Base-by-base conservation (phyloP, 2,329 filamentous ascomycete species). In the Colletotrichum theobromicola region DNA sequence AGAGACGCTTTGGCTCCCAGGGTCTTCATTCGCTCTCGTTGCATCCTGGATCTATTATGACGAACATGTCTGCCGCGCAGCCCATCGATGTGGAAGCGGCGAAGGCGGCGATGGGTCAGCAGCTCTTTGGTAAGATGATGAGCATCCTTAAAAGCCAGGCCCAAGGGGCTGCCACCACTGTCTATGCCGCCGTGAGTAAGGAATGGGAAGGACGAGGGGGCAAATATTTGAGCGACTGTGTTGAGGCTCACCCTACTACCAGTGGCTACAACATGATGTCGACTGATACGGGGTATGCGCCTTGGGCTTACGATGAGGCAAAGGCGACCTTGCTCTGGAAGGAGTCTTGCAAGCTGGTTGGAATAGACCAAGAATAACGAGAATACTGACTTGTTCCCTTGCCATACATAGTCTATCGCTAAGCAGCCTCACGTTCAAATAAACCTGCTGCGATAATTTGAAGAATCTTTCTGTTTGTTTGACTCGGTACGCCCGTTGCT, bases 121-220 rank as follows among this genome's bases (percentile, higher is more conserved):
- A 67, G 5, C 16, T 7, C 1, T 64, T 42, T 16, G 26, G 37
- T 2, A 60, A n/a, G 50, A 8, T 66, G 13, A 28, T 63, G 37
- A 21, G 21, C 12, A 18, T 24, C 12, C 8, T 69, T 12, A 75
- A 75, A 30, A 65, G 32, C 60, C 66, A 82, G 3, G 82, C 81
- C 32, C 88, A 89, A 76, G 88, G 88, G 2, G 88, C 87, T 24
- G 84, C 88, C 1, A 89, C 87, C 5, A 83, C 82, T 6, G 81
- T 88, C 1, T 87, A 82, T 79, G 87, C 86, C 0, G 87, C 86
- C 0, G 73, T 86, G 4, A 81, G 77, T 5, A 82, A 80, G 62
- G 83, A 83, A 21, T 86, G 82, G 81, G 85, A 88, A 77, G 84
- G 81, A 7, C 85, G 82, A 72, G 88, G 87, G 3, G 87, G 86